Conservation (phyloP, 139 green algal genomes). For the Chlamydomonas sp. region DNA sequence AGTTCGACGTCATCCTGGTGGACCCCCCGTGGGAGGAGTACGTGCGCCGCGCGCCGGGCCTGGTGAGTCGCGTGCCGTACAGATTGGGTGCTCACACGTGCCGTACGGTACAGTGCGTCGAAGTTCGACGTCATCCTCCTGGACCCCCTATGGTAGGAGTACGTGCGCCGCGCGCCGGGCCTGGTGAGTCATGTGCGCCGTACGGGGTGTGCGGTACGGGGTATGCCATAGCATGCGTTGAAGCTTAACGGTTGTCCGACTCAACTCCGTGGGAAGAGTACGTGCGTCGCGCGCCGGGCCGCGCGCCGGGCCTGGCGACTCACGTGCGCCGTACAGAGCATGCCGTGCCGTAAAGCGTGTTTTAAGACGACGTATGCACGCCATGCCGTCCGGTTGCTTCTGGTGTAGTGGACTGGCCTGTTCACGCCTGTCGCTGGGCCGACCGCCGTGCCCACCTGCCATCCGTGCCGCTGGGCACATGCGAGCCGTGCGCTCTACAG, state of each 20-base stretch:
- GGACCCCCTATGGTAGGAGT: slow-evolving; percentile 90
- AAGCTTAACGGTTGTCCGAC: slow-evolving; percentile 46
- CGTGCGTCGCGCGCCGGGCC: slow-evolving; percentile 71
- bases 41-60: slow-evolving; percentile 71
- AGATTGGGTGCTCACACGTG: not conserved
- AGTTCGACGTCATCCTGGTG: slow-evolving; percentile 88
- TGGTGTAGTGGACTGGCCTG: too few species aligned
- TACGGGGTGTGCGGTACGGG: not conserved
- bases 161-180: slow-evolving; percentile 76
- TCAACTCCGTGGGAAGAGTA: slow-evolving; percentile 92
- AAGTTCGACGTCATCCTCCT: slow-evolving; percentile 64
- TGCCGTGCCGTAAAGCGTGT: not conserved
- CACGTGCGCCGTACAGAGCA: not conserved
- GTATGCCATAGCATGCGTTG: not conserved
- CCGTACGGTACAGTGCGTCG: not conserved
- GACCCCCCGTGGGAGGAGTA: slow-evolving; percentile 92
- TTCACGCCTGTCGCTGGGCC: too few species aligned
- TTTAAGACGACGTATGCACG: not conserved
- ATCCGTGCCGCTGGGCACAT: too few species aligned
- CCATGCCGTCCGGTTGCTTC: too few species aligned
- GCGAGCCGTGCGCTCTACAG: too few species aligned
- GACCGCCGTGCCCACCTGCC: too few species aligned
- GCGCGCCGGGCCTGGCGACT: slow-evolving; percentile 70
- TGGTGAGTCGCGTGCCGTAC: slow-evolving; percentile 35
- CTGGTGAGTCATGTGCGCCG: slow-evolving; percentile 37